Evolutionary conservation across 2,329 filamentous ascomycete genomes (phyloP).

Genomic region (Monilinia vaccinii-corymbosi): DNA sequence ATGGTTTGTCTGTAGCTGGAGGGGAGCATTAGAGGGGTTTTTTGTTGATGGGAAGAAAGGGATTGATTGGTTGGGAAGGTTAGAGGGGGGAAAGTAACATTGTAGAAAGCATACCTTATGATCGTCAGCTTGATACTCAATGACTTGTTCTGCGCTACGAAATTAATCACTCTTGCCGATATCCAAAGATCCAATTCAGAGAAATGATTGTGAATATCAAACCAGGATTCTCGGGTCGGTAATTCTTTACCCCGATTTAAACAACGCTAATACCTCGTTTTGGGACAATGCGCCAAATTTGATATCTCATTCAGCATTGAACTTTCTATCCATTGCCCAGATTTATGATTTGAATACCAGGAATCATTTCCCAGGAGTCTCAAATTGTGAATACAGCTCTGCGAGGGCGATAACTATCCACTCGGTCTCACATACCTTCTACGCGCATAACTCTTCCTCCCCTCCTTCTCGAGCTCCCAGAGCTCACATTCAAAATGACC

Average conservation of each 20-base stretch:
- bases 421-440: neutral
- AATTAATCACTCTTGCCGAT: neutral
- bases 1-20: neutral
- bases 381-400: neutral
- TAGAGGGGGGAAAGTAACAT: neutral
- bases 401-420: neutral
- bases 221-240: conserved; percentile 7
- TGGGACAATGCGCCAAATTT: neutral
- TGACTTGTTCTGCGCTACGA: neutral
- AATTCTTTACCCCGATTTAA: neutral
- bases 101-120: neutral
- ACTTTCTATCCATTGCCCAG: neutral
- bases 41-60: neutral
- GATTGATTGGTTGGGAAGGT: neutral
- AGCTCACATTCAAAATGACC: conserved; percentile 16
- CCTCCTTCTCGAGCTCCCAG: neutral
- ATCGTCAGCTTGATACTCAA: neutral
- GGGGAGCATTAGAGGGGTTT: neutral
- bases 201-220: conserved; percentile 3
- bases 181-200: neutral
- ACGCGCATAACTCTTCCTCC: neutral
- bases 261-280: conserved; percentile 3
- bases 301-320: neutral
- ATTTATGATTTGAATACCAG: neutral
- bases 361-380: neutral